phyloP scores from a whole-genome alignment of 2,329 filamentous ascomycete species.

The Albifimbria verrucaria region DNA sequence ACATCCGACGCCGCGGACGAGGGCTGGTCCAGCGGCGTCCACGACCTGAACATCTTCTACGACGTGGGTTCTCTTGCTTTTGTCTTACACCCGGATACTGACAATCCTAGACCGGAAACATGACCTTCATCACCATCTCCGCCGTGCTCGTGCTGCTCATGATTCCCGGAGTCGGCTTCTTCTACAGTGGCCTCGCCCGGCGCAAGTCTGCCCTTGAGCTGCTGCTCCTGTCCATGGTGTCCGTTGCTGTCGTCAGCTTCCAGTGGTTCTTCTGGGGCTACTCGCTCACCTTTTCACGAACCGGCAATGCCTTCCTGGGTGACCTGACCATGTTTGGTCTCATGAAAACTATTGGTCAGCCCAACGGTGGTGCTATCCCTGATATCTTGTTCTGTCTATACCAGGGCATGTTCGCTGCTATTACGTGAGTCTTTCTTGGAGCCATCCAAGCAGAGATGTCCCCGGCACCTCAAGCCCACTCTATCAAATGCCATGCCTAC shows the following conservation, averaged over 20 bases:
- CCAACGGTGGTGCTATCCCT: slow-evolving; percentile 69
- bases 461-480: too few species aligned
- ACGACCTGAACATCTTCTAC: slow-evolving; percentile 83
- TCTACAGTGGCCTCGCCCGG: slow-evolving; percentile 86
- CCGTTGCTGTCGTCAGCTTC: slow-evolving; percentile 74
- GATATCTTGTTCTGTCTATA: slow-evolving; percentile 83
- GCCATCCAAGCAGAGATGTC: too few species aligned
- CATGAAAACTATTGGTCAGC: slow-evolving; percentile 70
- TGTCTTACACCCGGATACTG: slow-evolving; percentile 5
- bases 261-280: slow-evolving; percentile 98
- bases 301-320: slow-evolving; percentile 74
- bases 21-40: slow-evolving; percentile 48
- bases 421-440: slow-evolving; percentile 62
- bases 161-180: slow-evolving; percentile 92
- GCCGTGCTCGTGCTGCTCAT: slow-evolving; percentile 83
- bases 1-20: slow-evolving; percentile 45
- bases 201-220: slow-evolving; percentile 86
- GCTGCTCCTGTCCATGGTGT: slow-evolving; percentile 82
- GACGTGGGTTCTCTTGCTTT: slow-evolving; percentile 48
- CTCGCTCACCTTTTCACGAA: slow-evolving; percentile 79
- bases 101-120: slow-evolving; percentile 64
- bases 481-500: too few species aligned
- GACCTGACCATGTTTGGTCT: slow-evolving; percentile 79
- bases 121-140: slow-evolving; percentile 75
- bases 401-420: slow-evolving; percentile 85